Evolutionary conservation across 495 filamentous ascomycete species (phyloP).

Genomic region (Cudoniella acicularis): DNA sequence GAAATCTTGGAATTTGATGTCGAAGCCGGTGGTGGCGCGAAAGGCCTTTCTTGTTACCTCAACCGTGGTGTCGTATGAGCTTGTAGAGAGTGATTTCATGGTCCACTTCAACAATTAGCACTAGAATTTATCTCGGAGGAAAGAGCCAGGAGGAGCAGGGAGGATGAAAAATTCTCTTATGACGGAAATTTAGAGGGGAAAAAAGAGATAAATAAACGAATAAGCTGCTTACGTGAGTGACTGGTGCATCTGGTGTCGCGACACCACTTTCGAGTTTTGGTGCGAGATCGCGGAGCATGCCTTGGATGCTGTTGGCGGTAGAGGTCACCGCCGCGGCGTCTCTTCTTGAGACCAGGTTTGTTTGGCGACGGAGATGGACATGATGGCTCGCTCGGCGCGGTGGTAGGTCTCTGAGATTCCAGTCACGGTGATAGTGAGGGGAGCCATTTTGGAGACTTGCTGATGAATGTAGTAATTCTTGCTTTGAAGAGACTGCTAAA

Average conservation of each 20-base stretch:
- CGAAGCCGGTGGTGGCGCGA: background rate
- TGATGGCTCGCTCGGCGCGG: background rate
- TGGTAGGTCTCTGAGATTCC: background rate
- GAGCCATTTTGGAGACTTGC: background rate
- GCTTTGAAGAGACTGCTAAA: too few species aligned
- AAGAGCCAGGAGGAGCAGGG: too few species aligned
- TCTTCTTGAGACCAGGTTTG: background rate
- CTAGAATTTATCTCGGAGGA: too few species aligned
- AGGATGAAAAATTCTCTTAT: too few species aligned
- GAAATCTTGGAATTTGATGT: background rate
- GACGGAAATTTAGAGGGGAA: too few species aligned
- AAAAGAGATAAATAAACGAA: too few species aligned
- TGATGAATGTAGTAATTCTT: too few species aligned
- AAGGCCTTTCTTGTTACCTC: background rate
- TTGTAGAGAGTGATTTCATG: background rate
- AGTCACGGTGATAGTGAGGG: background rate
- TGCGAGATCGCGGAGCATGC: background rate
- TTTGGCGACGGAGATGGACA: background rate
- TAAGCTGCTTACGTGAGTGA: too few species aligned
- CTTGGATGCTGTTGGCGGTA: background rate
- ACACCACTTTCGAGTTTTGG: background rate
- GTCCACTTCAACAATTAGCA: too few species aligned
- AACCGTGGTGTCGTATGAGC: background rate
- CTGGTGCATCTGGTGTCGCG: background rate
- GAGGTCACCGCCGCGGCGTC: background rate